phyloP scores from a whole-genome alignment of 306 rosid species.

The Rosa chinensis region DNA sequence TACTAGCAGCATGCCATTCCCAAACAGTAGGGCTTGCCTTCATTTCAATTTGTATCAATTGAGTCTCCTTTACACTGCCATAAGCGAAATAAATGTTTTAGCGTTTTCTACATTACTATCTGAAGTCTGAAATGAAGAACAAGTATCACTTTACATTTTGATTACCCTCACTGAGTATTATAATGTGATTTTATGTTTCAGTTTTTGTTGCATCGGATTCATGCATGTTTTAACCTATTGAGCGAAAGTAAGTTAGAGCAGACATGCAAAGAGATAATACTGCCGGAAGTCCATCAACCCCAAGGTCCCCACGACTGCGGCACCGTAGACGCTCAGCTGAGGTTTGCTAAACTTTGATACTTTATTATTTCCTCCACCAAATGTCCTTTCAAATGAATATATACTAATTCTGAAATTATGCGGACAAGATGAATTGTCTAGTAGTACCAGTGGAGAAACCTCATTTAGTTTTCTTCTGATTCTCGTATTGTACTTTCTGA shows the following conservation, averaged over 20 bases:
- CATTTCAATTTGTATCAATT: neutral
- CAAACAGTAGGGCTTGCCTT: neutral
- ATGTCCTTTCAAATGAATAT: neutral
- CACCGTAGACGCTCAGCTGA: constrained; percentile 79
- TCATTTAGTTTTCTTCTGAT: neutral
- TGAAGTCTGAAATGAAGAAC: neutral
- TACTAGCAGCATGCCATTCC: neutral
- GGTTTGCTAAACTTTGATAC: constrained; percentile 42
- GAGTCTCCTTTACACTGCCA: neutral
- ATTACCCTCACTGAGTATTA: neutral
- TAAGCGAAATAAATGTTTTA: neutral
- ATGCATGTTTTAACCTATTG: constrained; percentile 29
- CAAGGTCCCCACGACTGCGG: constrained; percentile 48
- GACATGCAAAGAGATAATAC: constrained; percentile 62
- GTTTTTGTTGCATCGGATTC: constrained; percentile 35
- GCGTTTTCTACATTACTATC: neutral
- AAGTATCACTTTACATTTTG: neutral
- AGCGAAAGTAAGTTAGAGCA: constrained; percentile 36
- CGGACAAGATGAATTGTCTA: neutral
- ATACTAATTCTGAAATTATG: neutral
- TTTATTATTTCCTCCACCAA: constrained; percentile 2
- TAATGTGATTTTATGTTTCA: constrained; percentile 35
- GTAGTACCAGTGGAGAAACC: neutral
- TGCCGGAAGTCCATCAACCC: constrained; percentile 31
- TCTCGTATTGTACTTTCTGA: neutral